Conservation (phyloP, 805 yeast genomes). For the Diddensiella santjacobensis region DNA sequence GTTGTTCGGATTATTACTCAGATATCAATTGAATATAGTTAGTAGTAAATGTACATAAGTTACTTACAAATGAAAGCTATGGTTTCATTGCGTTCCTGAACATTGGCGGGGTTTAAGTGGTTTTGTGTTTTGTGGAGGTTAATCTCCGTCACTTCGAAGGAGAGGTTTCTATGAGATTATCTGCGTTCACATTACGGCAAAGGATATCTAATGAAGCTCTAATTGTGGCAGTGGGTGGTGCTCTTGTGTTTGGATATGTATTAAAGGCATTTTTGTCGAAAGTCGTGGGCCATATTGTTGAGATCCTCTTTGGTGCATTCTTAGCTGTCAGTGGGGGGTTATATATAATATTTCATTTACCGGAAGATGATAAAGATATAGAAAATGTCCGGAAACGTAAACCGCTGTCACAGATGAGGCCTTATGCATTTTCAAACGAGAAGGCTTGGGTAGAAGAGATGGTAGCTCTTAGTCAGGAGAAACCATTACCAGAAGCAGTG, state of each 20-base stretch:
- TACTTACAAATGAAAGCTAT: too few species aligned
- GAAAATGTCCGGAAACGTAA: slow-evolving; percentile 3
- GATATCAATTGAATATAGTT: too few species aligned
- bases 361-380: slow-evolving; percentile 6
- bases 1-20: too few species aligned
- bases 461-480: slow-evolving; percentile 10
- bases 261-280: slow-evolving; percentile 12
- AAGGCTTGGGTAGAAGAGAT: slow-evolving; percentile 16
- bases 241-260: slow-evolving; percentile 8
- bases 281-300: slow-evolving; percentile 15
- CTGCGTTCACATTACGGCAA: not conserved
- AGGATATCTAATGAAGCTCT: slow-evolving; percentile 12
- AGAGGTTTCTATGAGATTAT: not conserved
- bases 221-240: slow-evolving; percentile 10
- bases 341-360: slow-evolving; percentile 6
- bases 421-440: slow-evolving; percentile 10
- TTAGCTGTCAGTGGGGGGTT: slow-evolving; percentile 10
- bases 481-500: slow-evolving; percentile 13
- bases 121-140: too few species aligned
- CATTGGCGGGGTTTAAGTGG: too few species aligned
- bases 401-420: not conserved
- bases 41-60: too few species aligned
- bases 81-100: too few species aligned
- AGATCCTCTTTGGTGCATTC: slow-evolving; percentile 15
- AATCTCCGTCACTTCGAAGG: too few species aligned